Evolutionary conservation across 208 protist genomes (phyloP).

Genomic region (Wallacemonas sp.): DNA sequence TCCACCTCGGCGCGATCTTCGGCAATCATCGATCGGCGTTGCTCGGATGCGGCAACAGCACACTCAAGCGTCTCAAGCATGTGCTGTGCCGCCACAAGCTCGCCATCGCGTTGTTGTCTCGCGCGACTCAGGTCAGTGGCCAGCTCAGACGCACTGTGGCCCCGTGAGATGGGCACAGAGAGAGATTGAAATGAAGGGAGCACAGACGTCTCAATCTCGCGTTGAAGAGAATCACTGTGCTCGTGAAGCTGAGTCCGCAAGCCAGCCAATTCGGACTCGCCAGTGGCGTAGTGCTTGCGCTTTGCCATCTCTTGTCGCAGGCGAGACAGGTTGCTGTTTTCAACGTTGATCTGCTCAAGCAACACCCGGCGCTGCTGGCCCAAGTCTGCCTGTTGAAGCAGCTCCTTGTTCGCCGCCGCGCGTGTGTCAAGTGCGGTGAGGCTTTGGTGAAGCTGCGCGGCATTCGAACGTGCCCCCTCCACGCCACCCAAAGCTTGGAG

Average conservation of each 20-base stretch:
- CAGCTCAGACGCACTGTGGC: background rate
- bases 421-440: conserved; percentile 50
- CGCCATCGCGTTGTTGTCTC: conserved; percentile 8
- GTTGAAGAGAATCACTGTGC: conserved; percentile 26
- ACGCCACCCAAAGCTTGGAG: conserved; percentile 18
- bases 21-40: conserved; percentile 17
- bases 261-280: conserved; percentile 36
- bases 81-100: background rate
- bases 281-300: conserved; percentile 39
- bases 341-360: conserved; percentile 40
- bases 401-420: conserved; percentile 39
- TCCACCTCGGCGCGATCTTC: conserved; percentile 29
- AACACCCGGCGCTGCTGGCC: conserved; percentile 46
- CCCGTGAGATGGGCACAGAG: conserved; percentile 3
- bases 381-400: conserved; percentile 32
- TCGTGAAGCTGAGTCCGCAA: conserved; percentile 46
- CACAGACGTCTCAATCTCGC: conserved; percentile 27
- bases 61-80: conserved; percentile 9
- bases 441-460: conserved; percentile 25
- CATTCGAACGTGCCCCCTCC: conserved; percentile 6
- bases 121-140: background rate
- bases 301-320: conserved; percentile 55
- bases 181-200: conserved; percentile 34
- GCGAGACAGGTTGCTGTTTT: conserved; percentile 47
- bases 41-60: conserved; percentile 11